Conservation (phyloP, 257 asterid genomes). For the Datura wrightii region DNA sequence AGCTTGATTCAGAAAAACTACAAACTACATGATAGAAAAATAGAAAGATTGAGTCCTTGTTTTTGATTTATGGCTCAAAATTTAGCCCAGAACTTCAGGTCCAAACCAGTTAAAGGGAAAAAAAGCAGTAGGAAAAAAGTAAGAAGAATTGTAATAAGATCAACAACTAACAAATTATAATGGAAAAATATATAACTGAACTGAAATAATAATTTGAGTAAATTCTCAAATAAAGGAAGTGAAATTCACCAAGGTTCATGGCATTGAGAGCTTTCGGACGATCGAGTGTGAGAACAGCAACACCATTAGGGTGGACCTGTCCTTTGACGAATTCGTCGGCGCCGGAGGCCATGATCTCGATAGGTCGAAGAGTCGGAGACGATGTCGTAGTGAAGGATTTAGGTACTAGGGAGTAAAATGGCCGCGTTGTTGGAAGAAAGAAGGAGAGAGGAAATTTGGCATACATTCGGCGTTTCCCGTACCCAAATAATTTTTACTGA, state of each 20-base stretch:
- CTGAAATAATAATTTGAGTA: not conserved
- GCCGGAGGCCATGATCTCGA: constrained; percentile 64
- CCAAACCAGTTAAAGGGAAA: not conserved
- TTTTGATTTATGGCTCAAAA: not conserved
- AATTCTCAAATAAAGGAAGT: too few relatives aligned
- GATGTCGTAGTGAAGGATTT: too few relatives aligned
- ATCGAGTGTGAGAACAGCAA: constrained; percentile 88
- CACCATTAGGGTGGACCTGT: constrained; percentile 76
- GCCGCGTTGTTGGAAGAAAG: too few relatives aligned
- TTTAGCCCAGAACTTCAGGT: not conserved
- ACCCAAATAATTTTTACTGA: too few relatives aligned
- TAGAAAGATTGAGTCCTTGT: not conserved
- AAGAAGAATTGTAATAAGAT: not conserved
- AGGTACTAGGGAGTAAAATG: too few relatives aligned
- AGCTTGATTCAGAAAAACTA: too few relatives aligned
- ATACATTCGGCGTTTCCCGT: too few relatives aligned
- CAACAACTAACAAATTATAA: not conserved
- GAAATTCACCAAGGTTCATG: constrained; percentile 72
- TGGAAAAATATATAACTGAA: not conserved
- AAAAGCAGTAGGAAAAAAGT: not conserved
- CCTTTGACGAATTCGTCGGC: constrained; percentile 81
- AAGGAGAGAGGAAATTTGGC: too few relatives aligned
- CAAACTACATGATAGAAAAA: not conserved
- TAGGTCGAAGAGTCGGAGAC: too few relatives aligned
- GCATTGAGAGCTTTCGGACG: constrained; percentile 98